Conservation (phyloP, 805 yeast species). For the Saturnispora serradocipensis region DNA sequence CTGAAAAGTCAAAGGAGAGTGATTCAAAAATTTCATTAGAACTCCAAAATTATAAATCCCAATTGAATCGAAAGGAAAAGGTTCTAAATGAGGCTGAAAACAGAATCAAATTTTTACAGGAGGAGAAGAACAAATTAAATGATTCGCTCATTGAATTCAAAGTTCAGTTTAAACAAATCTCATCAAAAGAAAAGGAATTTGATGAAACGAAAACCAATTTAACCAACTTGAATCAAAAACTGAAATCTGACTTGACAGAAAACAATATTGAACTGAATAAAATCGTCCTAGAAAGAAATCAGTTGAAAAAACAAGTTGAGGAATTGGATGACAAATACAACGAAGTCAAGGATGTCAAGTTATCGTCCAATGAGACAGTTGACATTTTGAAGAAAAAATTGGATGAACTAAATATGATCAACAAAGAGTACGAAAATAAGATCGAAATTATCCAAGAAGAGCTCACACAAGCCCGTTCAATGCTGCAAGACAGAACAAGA, state of each 20-base stretch:
- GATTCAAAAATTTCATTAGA: slow-evolving; percentile 42
- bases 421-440: slow-evolving; percentile 53
- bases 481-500: slow-evolving; percentile 70
- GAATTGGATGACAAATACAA: slow-evolving; percentile 31
- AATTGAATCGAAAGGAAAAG: slow-evolving; percentile 38
- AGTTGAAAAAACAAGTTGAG: slow-evolving; percentile 31
- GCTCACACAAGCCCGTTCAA: slow-evolving; percentile 59
- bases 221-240: slow-evolving; percentile 34
- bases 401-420: slow-evolving; percentile 60
- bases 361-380: slow-evolving; percentile 29
- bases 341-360: slow-evolving; percentile 26
- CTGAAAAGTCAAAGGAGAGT: slow-evolving; percentile 30
- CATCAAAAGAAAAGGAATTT: slow-evolving; percentile 27
- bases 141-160: slow-evolving; percentile 32
- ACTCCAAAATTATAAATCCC: slow-evolving; percentile 36
- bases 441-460: slow-evolving; percentile 73
- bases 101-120: slow-evolving; percentile 30
- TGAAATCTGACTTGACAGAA: slow-evolving; percentile 26
- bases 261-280: slow-evolving; percentile 32
- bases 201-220: slow-evolving; percentile 33
- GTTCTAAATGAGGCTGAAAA: slow-evolving; percentile 30
- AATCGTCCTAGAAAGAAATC: slow-evolving; percentile 36
- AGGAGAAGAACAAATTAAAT: slow-evolving; percentile 32
- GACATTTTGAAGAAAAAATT: slow-evolving; percentile 53
- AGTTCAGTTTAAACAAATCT: slow-evolving; percentile 33